phyloP scores from a whole-genome alignment of 495 filamentous ascomycete genomes.

The Penicillium cinerascens region DNA sequence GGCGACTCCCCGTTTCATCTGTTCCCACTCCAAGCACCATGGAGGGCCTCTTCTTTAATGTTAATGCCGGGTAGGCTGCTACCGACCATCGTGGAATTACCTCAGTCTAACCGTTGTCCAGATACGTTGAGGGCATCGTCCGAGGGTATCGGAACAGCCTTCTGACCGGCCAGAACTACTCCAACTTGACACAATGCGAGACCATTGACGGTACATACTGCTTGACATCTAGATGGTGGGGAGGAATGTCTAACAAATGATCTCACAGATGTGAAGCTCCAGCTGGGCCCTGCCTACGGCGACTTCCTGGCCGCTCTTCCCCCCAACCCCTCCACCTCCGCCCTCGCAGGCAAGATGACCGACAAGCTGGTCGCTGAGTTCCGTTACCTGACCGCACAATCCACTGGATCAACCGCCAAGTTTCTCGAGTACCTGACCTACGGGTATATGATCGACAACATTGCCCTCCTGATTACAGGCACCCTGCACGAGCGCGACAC shows the following conservation, averaged over 20 bases:
- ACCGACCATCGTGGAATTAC: neutral
- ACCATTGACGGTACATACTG: conserved; percentile 79
- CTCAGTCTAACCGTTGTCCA: conserved; percentile 34
- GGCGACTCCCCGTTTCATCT: conserved; percentile 15
- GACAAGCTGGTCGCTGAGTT: conserved; percentile 98
- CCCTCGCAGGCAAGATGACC: conserved; percentile 89
- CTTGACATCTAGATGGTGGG: neutral
- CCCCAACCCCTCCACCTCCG: conserved; percentile 94
- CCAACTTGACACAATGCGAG: conserved; percentile 97
- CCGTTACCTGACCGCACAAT: conserved; percentile 88
- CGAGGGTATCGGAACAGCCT: conserved; percentile 95
- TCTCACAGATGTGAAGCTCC: conserved; percentile 84
- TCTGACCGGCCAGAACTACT: conserved; percentile 86
- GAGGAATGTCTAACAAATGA: conserved; percentile 3
- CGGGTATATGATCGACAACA: conserved; percentile 99
- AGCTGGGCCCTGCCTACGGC: conserved; percentile 93
- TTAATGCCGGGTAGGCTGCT: conserved; percentile 75
- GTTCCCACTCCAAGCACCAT: conserved; percentile 47
- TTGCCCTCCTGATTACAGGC: conserved; percentile 95
- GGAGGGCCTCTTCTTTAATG: conserved; percentile 96
- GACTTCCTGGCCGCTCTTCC: conserved; percentile 94
- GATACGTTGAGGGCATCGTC: conserved; percentile 95
- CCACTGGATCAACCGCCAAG: conserved; percentile 81
- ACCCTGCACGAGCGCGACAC: conserved; percentile 98
- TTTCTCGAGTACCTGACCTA: conserved; percentile 98